phyloP scores from a whole-genome alignment of 306 rosid genomes.

The barrel medic (Medicago truncatula) region MtrunA17r5.0-ANR NC_053042.1:53082501-53083000 shows the following conservation, averaged over 20 bases:
- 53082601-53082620: conserved; percentile 54
- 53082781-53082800: conserved; percentile 23
- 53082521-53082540: neutral
- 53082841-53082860: neutral
- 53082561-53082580: conserved; percentile 53
- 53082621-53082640: conserved; percentile 33
- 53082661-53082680: conserved; percentile 31
- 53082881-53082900: neutral
- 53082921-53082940: too few relatives aligned
- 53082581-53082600: conserved; percentile 53
- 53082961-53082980: conserved; percentile 39
- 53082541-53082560: conserved; percentile 45
- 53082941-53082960: neutral
- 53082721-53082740: conserved; percentile 42
- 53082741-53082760: conserved; percentile 19
- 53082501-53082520: neutral
- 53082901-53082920: neutral
- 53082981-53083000: conserved; percentile 54
- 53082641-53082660: conserved; percentile 15
- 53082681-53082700: conserved; percentile 36
- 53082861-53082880: neutral
- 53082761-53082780: conserved; percentile 30
- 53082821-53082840: conserved; percentile 26
- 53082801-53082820: conserved; percentile 12
- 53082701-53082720: conserved; percentile 39